Base-by-base conservation (phyloP, 441 rosid genomes). In the Hura crepitans region DNA sequence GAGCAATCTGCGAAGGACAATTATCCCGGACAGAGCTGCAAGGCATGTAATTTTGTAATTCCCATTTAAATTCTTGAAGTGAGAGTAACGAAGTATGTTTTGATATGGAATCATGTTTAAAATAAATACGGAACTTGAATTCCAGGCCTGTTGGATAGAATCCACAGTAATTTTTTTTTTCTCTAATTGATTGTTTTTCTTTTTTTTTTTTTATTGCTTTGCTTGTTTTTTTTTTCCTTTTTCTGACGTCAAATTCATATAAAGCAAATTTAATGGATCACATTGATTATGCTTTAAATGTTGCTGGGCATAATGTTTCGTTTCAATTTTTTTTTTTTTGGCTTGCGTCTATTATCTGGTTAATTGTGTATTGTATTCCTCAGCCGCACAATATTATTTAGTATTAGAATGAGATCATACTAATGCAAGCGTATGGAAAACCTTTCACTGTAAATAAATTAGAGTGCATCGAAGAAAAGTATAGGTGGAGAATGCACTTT, bases 1-100 rank as follows among this genome's bases (percentile, higher is more conserved):
- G 69, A 50, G 70, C 50, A 33, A 23, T 54, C 37, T 37, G 51
- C 37, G 20, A 59, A 66, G 69, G 59, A 59, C 35, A 30, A 31
- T 22, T 50, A 49, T 67, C 51, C 50, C 35, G 60, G 68, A 47
- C 45, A 5, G 58, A 31, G 42, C 62, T 58, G 37, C 61, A 56
- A 61, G 50, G 61, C 61, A 53, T 35, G 50, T 53, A 33, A 54
- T 37, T 55, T 67, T 20, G 9, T 42, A 22, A 23, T 51, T 35
- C 54, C 9, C 35, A 23, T 43, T 53, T 33, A 13, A 10, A 51
- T 51, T 22, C 39, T 22, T 22, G 14, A 33, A 25, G 54, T 33
- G 59, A 66, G 43, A 50, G 18, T 65, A 27, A 11, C 25, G 13
- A 28, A 65, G 17, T 42, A 47, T 50, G 47, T 50, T 49, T 30